Evolutionary conservation across 73 alveolate genomes (phyloP).

Genomic region (Paramecium tetraurelia): DNA sequence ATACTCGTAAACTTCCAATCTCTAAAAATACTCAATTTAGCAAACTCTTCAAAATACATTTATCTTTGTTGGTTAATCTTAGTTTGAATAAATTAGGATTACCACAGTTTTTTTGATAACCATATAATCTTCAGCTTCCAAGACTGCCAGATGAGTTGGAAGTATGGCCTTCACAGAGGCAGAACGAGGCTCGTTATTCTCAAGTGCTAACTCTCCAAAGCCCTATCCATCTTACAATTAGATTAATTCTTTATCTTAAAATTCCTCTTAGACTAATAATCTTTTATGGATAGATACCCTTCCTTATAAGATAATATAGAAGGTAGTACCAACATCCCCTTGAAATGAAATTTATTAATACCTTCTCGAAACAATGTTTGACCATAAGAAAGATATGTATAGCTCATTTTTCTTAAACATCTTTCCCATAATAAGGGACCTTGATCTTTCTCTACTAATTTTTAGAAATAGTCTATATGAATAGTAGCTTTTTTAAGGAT

Average conservation of each 20-base stretch:
- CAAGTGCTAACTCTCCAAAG: constrained; percentile 62
- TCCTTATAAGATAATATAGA: constrained; percentile 9
- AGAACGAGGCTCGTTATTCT: constrained; percentile 51
- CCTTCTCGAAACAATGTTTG: constrained; percentile 19
- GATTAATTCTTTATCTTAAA: constrained; percentile 25
- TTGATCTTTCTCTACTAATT: background rate
- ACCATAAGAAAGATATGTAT: background rate
- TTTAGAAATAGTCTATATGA: background rate
- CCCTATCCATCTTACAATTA: constrained; percentile 24
- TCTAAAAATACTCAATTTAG: background rate
- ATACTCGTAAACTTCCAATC: constrained; percentile 25
- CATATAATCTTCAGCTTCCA: constrained; percentile 51
- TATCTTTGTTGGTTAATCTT: constrained; percentile 15
- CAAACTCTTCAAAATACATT: constrained; percentile 46
- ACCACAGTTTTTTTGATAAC: constrained; percentile 21
- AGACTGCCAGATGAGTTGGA: constrained; percentile 47
- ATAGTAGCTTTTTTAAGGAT: constrained; percentile 5
- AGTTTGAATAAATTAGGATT: background rate
- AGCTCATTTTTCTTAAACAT: constrained; percentile 17
- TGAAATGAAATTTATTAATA: background rate
- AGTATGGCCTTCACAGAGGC: constrained; percentile 38
- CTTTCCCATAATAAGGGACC: constrained; percentile 34
- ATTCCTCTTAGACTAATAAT: background rate
- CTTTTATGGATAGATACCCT: constrained; percentile 8
- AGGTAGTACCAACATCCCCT: constrained; percentile 39